Evolutionary conservation across 768 basidiomycete species (phyloP).

Genomic region (Termitomyces sp.): DNA sequence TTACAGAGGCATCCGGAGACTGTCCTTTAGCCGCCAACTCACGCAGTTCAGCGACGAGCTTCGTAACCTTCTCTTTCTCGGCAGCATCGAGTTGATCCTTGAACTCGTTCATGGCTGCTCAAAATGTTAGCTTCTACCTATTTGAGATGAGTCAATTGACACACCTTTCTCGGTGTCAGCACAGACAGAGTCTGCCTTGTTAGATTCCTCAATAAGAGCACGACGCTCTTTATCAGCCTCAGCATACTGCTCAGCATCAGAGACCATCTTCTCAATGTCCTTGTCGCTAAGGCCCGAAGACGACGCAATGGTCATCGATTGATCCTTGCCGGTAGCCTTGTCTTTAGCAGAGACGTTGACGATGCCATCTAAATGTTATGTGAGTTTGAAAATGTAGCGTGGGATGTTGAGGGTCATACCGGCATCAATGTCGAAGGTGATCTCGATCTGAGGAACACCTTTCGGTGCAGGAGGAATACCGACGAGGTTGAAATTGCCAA

Average conservation of each 20-base stretch:
- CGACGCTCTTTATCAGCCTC: constrained; percentile 89
- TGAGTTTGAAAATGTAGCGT: not conserved
- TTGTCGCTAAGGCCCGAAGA: constrained; percentile 94
- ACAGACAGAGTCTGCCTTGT: constrained; percentile 93
- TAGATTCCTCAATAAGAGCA: constrained; percentile 88
- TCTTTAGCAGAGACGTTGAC: constrained; percentile 97
- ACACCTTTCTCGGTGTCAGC: constrained; percentile 92
- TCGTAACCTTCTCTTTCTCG: constrained; percentile 92
- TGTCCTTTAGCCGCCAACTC: constrained; percentile 89
- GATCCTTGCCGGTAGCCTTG: constrained; percentile 86
- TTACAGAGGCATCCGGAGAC: constrained; percentile 73
- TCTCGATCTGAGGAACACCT: constrained; percentile 81
- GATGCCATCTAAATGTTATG: constrained; percentile 63
- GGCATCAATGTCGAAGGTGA: constrained; percentile 96
- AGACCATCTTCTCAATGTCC: constrained; percentile 96
- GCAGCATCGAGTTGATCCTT: constrained; percentile 90
- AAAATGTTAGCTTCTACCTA: constrained; percentile 2
- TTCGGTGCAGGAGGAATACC: constrained; percentile 89
- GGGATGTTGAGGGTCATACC: constrained; percentile 35
- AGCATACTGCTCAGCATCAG: constrained; percentile 90
- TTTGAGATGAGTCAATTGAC: constrained; percentile 11
- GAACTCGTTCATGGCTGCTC: constrained; percentile 89
- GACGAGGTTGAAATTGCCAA: constrained; percentile 99
- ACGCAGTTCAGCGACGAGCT: constrained; percentile 81
- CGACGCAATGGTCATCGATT: constrained; percentile 96